phyloP scores from a whole-genome alignment of 768 basidiomycete species.

The Suillus americanus region DNA sequence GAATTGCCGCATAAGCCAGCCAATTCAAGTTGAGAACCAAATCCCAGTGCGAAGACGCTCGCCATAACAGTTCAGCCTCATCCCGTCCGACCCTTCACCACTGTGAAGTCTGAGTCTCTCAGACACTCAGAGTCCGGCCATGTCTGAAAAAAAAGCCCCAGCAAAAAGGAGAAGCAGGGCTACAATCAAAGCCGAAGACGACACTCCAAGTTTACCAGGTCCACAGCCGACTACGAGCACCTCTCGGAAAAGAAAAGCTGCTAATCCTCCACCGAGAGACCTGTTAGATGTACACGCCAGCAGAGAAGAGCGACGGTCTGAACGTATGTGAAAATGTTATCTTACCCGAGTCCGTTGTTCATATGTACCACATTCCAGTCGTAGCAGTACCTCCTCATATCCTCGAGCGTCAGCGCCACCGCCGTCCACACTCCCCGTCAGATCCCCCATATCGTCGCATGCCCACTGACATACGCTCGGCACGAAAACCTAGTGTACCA shows the following conservation, averaged over 20 bases:
- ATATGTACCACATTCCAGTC: slow-evolving; percentile 16
- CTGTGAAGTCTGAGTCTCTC: slow-evolving; percentile 12
- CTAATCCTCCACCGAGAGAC: slow-evolving; percentile 8
- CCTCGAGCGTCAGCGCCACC: slow-evolving; percentile 27
- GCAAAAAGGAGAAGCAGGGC: slow-evolving; percentile 19
- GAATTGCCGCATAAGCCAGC: slow-evolving; percentile 17
- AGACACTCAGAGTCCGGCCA: slow-evolving; percentile 13
- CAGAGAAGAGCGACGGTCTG: slow-evolving; percentile 26
- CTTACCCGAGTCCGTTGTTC: slow-evolving; percentile 7
- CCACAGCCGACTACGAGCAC: slow-evolving; percentile 9
- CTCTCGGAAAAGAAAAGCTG: slow-evolving; percentile 28
- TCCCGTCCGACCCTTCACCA: slow-evolving; percentile 14
- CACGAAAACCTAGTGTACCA: slow-evolving; percentile 22
- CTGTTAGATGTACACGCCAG: slow-evolving; percentile 15
- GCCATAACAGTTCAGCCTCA: slow-evolving; percentile 25
- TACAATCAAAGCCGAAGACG: slow-evolving; percentile 13
- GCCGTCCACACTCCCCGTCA: slow-evolving; percentile 19
- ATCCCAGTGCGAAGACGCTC: slow-evolving; percentile 19
- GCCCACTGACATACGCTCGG: slow-evolving; percentile 25
- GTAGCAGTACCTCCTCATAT: slow-evolving; percentile 18
- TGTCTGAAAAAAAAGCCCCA: slow-evolving; percentile 27
- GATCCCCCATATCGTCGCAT: slow-evolving; percentile 23
- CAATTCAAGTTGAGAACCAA: slow-evolving; percentile 1
- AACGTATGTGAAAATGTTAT: slow-evolving; percentile 20
- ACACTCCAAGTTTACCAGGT: slow-evolving; percentile 4